Percentiles rank a stretch among this genome's conserved stretches.
phyloP scores from a whole-genome alignment of 306 rosid genomes.

The Lathyrus sativus region DNA sequence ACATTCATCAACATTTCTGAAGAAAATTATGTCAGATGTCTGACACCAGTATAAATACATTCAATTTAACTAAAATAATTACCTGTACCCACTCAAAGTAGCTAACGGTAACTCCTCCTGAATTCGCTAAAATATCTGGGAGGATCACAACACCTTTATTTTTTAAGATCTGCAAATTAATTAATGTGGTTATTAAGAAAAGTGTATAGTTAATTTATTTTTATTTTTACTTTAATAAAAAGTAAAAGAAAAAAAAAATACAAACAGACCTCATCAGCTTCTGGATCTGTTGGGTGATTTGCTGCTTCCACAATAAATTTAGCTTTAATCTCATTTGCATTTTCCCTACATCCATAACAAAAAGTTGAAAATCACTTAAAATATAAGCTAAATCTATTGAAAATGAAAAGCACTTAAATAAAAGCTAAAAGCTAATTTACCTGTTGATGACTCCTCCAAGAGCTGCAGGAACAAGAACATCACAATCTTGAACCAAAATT shows the following conservation, averaged over 20 bases:
- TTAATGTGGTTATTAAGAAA: not conserved
- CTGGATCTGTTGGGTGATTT: conserved; percentile 96
- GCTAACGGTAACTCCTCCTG: conserved; percentile 96
- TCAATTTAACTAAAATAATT: no score
- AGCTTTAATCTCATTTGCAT: conserved; percentile 79
- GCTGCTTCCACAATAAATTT: conserved; percentile 92
- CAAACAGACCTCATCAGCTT: conserved; percentile 78
- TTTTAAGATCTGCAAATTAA: conserved; percentile 61
- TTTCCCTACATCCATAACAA: conserved; percentile 58
- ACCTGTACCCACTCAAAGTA: conserved; percentile 99
- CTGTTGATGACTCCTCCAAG: conserved; percentile 97
- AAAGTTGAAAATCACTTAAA: not conserved
- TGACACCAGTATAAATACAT: no score
- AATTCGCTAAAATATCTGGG: conserved; percentile 94
- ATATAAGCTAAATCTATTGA: not conserved
- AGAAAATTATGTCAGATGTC: no score
- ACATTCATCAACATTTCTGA: no score
- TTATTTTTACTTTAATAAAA: not conserved
- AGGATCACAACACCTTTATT: conserved; percentile 82
- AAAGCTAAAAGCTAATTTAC: conserved; percentile 19
- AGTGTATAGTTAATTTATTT: no score
- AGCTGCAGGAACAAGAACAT: conserved; percentile 90
- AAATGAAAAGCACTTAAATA: not conserved
- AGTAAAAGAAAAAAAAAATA: not conserved
- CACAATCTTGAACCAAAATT: conserved; percentile 76